A percentile compares a stretch with the other conserved stretches of the same genome.
These are phyloP conservation scores for Solanum hybrid DNA, from an alignment of 305 asterid species.

Conservation along the genomic window DNA sequence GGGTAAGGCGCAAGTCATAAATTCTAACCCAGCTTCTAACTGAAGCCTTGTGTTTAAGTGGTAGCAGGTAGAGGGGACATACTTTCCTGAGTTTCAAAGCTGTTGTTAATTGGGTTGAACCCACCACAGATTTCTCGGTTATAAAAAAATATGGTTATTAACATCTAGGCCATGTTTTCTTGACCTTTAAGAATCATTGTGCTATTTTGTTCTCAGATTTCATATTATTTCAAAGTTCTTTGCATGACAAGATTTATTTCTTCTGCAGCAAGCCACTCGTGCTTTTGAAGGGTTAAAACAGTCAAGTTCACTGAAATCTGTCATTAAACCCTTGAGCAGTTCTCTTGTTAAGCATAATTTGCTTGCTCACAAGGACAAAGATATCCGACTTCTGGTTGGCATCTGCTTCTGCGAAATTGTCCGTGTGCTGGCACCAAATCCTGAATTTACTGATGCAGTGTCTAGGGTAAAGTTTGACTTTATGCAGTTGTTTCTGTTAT, in stretches of 20 bases:
- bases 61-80: background rate
- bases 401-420: conserved; percentile 56
- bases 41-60: background rate
- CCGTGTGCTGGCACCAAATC: conserved; percentile 68
- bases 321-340: conserved; percentile 44
- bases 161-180: background rate
- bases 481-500: background rate
- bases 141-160: background rate
- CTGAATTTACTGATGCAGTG: conserved; percentile 43
- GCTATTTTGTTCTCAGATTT: conserved; percentile 4
- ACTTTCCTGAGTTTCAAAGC: background rate
- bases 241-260: conserved; percentile 10
- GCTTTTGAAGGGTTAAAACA: conserved; percentile 54
- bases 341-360: conserved; percentile 48
- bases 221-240: background rate
- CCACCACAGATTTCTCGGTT: background rate
- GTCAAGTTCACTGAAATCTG: conserved; percentile 28
- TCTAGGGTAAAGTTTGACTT: conserved; percentile 40
- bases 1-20: background rate
- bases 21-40: background rate
- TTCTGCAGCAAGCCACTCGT: conserved; percentile 51
- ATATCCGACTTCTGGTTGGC: conserved; percentile 58
- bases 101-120: background rate
- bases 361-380: conserved; percentile 64
- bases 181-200: background rate